Conservation (phyloP, 768 basidiomycete genomes). For the Kwoniella bestiolae region DNA sequence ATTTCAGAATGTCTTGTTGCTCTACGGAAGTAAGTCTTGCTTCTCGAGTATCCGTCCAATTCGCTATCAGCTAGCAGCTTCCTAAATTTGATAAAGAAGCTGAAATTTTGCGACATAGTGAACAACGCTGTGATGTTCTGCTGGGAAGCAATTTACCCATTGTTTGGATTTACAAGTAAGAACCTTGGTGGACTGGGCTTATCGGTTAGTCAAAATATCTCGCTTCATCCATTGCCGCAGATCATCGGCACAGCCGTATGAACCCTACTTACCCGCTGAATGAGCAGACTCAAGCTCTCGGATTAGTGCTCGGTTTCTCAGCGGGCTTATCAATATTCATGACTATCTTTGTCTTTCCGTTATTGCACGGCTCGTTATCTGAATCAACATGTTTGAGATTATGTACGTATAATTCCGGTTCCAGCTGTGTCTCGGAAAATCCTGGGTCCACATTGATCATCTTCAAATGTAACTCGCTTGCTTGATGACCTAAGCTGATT, state of each 20-base stretch:
- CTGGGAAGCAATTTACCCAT: slow-evolving; percentile 44
- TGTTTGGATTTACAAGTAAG: slow-evolving; percentile 44
- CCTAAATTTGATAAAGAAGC: too few relatives aligned
- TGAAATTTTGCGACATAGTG: slow-evolving; percentile 20
- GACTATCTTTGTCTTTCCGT: slow-evolving; percentile 40
- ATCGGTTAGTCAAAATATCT: slow-evolving; percentile 30
- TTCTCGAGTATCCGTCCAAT: too few relatives aligned
- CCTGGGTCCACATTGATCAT: too few relatives aligned
- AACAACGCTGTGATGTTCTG: slow-evolving; percentile 35
- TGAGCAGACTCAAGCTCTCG: slow-evolving; percentile 35
- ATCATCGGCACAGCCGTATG: too few relatives aligned
- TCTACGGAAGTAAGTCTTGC: slow-evolving; percentile 37
- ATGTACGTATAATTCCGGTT: slow-evolving; percentile 19
- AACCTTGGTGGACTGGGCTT: slow-evolving; percentile 43
- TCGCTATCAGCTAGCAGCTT: too few relatives aligned
- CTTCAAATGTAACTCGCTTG: background rate
- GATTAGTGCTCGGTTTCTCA: slow-evolving; percentile 36
- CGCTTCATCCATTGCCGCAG: too few relatives aligned
- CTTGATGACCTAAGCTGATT: background rate
- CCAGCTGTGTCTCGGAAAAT: background rate
- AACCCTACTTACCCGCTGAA: background rate
- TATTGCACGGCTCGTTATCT: slow-evolving; percentile 30
- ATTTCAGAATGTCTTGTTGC: slow-evolving; percentile 38
- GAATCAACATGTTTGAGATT: slow-evolving; percentile 33
- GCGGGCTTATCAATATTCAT: slow-evolving; percentile 43